Conservation (phyloP, 169 alveolate genomes). For the Plasmodium fragile region DNA sequence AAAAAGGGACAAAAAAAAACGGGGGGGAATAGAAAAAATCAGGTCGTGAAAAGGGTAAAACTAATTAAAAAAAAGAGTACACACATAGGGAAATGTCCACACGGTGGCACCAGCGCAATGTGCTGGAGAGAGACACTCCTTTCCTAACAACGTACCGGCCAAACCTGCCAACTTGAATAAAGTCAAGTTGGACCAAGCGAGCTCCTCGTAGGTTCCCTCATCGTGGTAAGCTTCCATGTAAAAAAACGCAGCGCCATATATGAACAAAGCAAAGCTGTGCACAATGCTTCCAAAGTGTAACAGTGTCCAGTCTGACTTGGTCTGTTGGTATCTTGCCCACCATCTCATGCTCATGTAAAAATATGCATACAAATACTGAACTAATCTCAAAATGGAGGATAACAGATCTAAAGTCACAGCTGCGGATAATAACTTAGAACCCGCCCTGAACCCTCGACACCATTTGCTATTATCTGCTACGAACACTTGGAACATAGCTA, state of each 20-base stretch:
- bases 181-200: slow-evolving; percentile 88
- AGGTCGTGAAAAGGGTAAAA: not conserved
- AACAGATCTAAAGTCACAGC: slow-evolving; percentile 89
- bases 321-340: slow-evolving; percentile 91
- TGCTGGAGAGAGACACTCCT: not conserved
- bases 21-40: not conserved
- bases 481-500: slow-evolving; percentile 89
- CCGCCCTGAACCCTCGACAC: slow-evolving; percentile 91
- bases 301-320: slow-evolving; percentile 91
- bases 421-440: slow-evolving; percentile 88
- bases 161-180: slow-evolving; percentile 88
- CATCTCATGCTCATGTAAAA: slow-evolving; percentile 89
- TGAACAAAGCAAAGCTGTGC: slow-evolving; percentile 87
- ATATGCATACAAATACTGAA: slow-evolving; percentile 88
- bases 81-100: not conserved
- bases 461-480: slow-evolving; percentile 90
- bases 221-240: slow-evolving; percentile 90
- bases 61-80: not conserved
- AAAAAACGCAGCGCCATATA: slow-evolving; percentile 90
- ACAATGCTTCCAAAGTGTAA: slow-evolving; percentile 88
- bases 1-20: slow-evolving; percentile 8
- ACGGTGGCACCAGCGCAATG: not conserved
- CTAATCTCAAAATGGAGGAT: slow-evolving; percentile 85
- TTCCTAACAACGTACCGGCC: slow-evolving; percentile 76
- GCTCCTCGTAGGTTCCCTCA: slow-evolving; percentile 90